These are phyloP conservation scores for Penicillium sp. DNA, from an alignment of 2,329 filamentous ascomycete species.

Conservation along the genomic window DNA sequence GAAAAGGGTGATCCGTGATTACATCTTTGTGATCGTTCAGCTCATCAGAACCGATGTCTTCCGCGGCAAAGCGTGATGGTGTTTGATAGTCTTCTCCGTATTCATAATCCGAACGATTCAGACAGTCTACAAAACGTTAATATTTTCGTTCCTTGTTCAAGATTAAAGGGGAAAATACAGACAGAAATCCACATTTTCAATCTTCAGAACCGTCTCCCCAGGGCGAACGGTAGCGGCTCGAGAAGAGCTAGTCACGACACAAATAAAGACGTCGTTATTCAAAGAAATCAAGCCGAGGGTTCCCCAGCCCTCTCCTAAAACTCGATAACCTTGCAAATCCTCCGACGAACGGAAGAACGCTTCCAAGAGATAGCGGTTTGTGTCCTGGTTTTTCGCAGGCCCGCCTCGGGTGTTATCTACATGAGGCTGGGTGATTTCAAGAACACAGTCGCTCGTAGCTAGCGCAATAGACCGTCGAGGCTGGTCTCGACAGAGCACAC, in stretches of 20 bases:
- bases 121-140: constrained; percentile 58
- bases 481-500: constrained; percentile 79
- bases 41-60: constrained; percentile 51
- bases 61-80: constrained; percentile 50
- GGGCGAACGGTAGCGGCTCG: constrained; percentile 78
- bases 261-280: constrained; percentile 80
- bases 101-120: constrained; percentile 84
- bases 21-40: constrained; percentile 62
- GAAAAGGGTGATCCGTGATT: constrained; percentile 78
- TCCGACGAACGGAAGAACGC: constrained; percentile 64
- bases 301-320: constrained; percentile 74
- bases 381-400: constrained; percentile 26
- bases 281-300: constrained; percentile 85
- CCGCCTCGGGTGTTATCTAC: constrained; percentile 52
- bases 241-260: constrained; percentile 75
- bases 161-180: constrained; percentile 21
- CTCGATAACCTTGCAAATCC: constrained; percentile 71
- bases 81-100: constrained; percentile 60
- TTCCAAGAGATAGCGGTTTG: constrained; percentile 77
- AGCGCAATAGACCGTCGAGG: constrained; percentile 85
- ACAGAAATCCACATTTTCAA: constrained; percentile 80
- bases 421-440: constrained; percentile 58
- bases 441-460: constrained; percentile 57
- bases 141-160: neutral
- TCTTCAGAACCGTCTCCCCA: constrained; percentile 84